phyloP scores from a whole-genome alignment of 345 rosid species.

The Arabis hirsuta region DNA sequence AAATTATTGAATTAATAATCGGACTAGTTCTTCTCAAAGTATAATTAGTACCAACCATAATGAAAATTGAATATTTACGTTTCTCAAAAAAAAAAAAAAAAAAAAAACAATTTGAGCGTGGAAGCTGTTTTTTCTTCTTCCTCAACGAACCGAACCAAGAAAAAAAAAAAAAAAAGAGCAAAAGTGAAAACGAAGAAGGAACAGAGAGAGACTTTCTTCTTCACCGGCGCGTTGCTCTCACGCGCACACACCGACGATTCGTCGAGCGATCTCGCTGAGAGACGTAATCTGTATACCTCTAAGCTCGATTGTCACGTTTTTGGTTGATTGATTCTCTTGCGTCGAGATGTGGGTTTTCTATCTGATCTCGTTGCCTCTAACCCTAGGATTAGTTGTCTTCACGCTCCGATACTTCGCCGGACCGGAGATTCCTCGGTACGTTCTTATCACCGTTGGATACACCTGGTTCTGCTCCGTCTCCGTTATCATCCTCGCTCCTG shows the following conservation, averaged over 20 bases:
- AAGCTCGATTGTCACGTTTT: background rate
- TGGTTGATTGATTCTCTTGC: background rate
- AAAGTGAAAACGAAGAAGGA: background rate
- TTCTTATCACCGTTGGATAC: slow-evolving; percentile 90
- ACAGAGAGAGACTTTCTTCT: slow-evolving; percentile 24
- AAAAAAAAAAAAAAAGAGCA: background rate
- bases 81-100: background rate
- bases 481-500: slow-evolving; percentile 95
- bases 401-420: slow-evolving; percentile 92
- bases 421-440: slow-evolving; percentile 93
- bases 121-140: slow-evolving; percentile 25
- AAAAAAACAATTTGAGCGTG: background rate
- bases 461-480: slow-evolving; percentile 98
- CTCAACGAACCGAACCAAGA: slow-evolving; percentile 34
- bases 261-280: slow-evolving; percentile 28
- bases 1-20: background rate
- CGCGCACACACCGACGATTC: slow-evolving; percentile 33
- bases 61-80: slow-evolving; percentile 35
- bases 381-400: slow-evolving; percentile 84
- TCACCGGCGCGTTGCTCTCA: slow-evolving; percentile 35
- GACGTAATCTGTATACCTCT: slow-evolving; percentile 7
- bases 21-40: slow-evolving; percentile 31
- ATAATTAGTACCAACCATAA: background rate
- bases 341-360: slow-evolving; percentile 91
- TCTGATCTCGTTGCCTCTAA: slow-evolving; percentile 95